phyloP scores from a whole-genome alignment of 2,329 filamentous ascomycete genomes.

The Chalaropsis ovoidea region DNA sequence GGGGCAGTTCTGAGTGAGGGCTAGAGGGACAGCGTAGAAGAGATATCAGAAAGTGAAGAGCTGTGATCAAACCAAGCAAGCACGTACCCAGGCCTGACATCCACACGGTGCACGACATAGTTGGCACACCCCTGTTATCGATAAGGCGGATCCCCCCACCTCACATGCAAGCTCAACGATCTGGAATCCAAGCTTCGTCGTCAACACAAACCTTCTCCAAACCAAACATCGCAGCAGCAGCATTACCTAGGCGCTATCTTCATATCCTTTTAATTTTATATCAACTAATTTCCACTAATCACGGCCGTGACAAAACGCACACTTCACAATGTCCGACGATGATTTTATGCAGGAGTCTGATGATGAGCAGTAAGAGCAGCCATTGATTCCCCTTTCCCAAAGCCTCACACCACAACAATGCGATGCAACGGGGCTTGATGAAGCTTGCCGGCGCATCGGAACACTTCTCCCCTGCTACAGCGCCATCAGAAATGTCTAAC shows the following conservation, averaged over 20 bases:
- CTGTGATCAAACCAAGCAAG: neutral
- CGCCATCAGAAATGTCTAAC: neutral
- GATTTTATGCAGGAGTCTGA: slow-evolving; percentile 43
- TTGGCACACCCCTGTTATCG: neutral
- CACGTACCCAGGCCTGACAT: neutral
- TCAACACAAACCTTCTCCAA: neutral
- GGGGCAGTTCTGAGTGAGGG: slow-evolving; percentile 44
- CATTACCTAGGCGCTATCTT: neutral
- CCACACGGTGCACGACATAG: neutral
- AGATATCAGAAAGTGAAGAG: too few relatives aligned
- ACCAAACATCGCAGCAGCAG: neutral
- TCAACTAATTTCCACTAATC: neutral
- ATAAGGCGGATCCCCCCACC: neutral
- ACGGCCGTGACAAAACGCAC: neutral
- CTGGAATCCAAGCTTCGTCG: neutral
- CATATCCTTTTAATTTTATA: slow-evolving; percentile 3
- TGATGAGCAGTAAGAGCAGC: slow-evolving; percentile 36
- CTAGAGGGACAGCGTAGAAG: neutral
- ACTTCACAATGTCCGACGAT: slow-evolving; percentile 42
- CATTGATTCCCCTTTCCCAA: neutral
- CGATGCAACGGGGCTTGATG: neutral
- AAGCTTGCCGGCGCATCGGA: neutral
- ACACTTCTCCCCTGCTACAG: neutral
- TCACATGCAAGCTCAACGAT: slow-evolving; percentile 6
- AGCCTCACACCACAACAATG: neutral